Base-by-base conservation (phyloP, 108 stramenopile species). In the Parietichytrium sp. region DNA sequence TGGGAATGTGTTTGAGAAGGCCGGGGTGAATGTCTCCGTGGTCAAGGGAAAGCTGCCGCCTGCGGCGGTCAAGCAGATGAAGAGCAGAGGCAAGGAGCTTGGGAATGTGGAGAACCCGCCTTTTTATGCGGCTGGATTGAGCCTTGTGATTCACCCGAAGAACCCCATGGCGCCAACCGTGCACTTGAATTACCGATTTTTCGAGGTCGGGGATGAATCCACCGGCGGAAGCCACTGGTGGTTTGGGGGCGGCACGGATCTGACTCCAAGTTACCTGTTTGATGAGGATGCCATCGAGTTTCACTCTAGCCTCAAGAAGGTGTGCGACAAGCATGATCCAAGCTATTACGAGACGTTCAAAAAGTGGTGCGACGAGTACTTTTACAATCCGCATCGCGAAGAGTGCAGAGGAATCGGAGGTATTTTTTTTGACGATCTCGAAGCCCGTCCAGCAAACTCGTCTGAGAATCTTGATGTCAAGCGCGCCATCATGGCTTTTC, bases 131-230 rank as follows among this genome's bases (percentile, higher is more conserved):
- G 95, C 94, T 79, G 98, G 98, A 26, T 81, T 99, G 55, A 89
- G 87, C 51, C 93, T 94, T 55, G 98, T 99, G 29, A 98, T 99
- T 94, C 98, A 99, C 79, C 98, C 98, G 15, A 90, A 92, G 77
- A 99, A 99, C 86, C 98, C 55, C 10, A 52, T 81, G 82, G 82
- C 82, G n/a, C 97, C 98, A 29, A 99, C 98, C 47, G 98, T 97
- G 96, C 98, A 99, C 87, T 97, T 98, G 92, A 99, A 99, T 90
- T 99, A 97, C 90, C 92, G 98, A 4, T 97, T 96, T 88, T 99
- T 99, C 86, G 96, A 99, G 88, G 82, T 82, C 4, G 29, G 10
- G 23, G 61, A 82, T 51, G 61, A 54, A 20, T 49, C n/a, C 47
- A 80, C 29, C 7, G 48, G 53, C 25, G 36, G 49, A 31, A 33